Evolutionary conservation across 2,329 filamentous ascomycete genomes (phyloP).

Genomic region (Ascochyta lentis): DNA sequence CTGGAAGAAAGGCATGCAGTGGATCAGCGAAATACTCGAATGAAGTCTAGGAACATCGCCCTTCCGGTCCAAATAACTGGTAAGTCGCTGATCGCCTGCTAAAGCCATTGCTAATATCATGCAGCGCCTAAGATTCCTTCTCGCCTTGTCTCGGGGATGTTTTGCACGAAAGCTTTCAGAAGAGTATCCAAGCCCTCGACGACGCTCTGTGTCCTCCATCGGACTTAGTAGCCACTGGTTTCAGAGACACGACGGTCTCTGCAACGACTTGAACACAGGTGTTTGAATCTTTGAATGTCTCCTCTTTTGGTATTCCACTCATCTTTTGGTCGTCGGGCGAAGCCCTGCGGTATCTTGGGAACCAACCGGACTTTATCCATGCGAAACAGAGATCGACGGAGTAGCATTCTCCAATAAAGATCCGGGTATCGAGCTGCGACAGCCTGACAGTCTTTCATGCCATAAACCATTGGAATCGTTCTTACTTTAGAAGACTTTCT

Average conservation of each 20-base stretch:
- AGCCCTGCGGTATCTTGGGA: neutral
- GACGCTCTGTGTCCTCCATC: neutral
- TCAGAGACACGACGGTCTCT: neutral
- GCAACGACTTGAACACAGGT: neutral
- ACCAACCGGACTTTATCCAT: neutral
- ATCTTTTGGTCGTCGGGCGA: neutral
- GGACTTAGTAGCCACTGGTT: neutral
- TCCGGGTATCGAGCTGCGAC: neutral
- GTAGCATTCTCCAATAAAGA: neutral
- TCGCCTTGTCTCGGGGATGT: conserved; percentile 1
- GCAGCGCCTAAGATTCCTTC: neutral
- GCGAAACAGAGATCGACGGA: neutral
- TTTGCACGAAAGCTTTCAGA: conserved; percentile 5
- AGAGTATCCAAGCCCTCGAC: neutral
- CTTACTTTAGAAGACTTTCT: neutral
- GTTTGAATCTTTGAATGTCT: neutral
- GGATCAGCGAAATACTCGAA: conserved; percentile 12
- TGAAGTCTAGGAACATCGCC: neutral
- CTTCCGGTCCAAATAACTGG: neutral
- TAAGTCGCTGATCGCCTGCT: neutral
- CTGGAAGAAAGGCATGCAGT: conserved; percentile 13
- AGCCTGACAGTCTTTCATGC: neutral
- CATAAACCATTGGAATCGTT: neutral
- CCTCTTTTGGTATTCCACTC: no score
- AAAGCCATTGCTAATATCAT: neutral